Evolutionary conservation across 2,329 filamentous ascomycete species (phyloP), one percentile per base, ranked within the genome.

Genomic region (Endoconidiophora polonica): DNA sequence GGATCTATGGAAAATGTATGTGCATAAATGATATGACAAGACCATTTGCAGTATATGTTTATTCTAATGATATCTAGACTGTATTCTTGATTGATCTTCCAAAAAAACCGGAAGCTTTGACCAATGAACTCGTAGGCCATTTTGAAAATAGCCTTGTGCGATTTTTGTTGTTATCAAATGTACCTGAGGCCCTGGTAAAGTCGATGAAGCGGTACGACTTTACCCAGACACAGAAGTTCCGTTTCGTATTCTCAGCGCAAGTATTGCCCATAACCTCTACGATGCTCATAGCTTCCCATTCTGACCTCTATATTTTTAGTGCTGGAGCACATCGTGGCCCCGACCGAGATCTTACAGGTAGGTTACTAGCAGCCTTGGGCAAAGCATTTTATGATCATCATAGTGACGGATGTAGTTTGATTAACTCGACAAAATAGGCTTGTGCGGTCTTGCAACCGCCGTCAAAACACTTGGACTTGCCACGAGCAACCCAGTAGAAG

Each of bases 61-160:
- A 4, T 14, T 9, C 44, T 38, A 29, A 48, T 26, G 22, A 44
- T 56, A 53, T 36, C 29, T 52, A 83, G 79, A 81, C 80, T 58
- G 77, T 88, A 5, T 96, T 94, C 61, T 61, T 96, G n/a, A 88
- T 98, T 56, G 91, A 98, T 61, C 74, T 96, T 6, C 90, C 91
- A 4, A 71, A 74, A 39, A 62, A 50, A 56, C 22, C 56, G 54
- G 54, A 14, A 2, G 38, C 47, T 14, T 37, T 33, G 16, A 20
- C 26, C 12, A 14, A 46, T 22, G 7, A 23, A 6, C 41, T n/a
- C 20, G 64, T 56, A 62, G 66, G 59, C 36, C 51, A 49, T 29
- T 95, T 94, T 60, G 76, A 76, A 18, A 71, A 76, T 52, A 82
- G 90, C 39, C 67, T 95, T 23, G 62, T 73, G 20, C 74, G 77